Base-by-base conservation (phyloP, 1,284 basidiomycete species). In the Inonotus obliquus region DNA sequence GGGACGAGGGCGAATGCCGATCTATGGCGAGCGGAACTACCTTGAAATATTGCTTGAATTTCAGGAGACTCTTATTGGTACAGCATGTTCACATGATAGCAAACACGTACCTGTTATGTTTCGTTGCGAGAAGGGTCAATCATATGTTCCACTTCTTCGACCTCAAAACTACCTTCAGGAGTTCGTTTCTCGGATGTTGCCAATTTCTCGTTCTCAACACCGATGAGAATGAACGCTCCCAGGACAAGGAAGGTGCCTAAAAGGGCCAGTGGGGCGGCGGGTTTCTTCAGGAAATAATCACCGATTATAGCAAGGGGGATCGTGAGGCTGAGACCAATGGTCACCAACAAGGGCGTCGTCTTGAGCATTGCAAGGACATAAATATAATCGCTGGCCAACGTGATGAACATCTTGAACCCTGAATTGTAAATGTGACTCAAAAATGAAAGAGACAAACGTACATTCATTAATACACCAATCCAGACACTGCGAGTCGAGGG, bases 331-430 rank as follows among this genome's bases (percentile, higher is more conserved):
- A 99, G 81, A 17, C 97, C 96, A 62, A 99, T 81, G 0, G 96
- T 99, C 13, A 94, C 95, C 23, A 96, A 91, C 45, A 94, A 77
- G 1, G 93, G 96, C 2, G 95, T 96, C 2, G 96, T 98, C 79
- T 97, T 98, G 65, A 99, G 84, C 95, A 98, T 98, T 4, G 96
- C 93, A 7, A 91, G 71, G 35, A 95, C 87, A 72, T 95, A 96
- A 56, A 96, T 75, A 71, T 90, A 96, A 74, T 96, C 94, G 65
- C 89, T 92, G 3, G 84, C 86, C 32, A 92, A 75, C 0, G 93
- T 95, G 70, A 96, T 92, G 47, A 77, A 76, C 92, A 95, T 96
- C 90, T 91, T 66, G 37, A 52, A 13, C 19, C 29, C 62, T 17
- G 41, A 47, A 54, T 41, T 29, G 47, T 47, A 41, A 55, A 39